Percentiles rank a stretch among this genome's conserved stretches.
phyloP scores from a whole-genome alignment of 257 asterid genomes.

The Solanum virginianum region DNA sequence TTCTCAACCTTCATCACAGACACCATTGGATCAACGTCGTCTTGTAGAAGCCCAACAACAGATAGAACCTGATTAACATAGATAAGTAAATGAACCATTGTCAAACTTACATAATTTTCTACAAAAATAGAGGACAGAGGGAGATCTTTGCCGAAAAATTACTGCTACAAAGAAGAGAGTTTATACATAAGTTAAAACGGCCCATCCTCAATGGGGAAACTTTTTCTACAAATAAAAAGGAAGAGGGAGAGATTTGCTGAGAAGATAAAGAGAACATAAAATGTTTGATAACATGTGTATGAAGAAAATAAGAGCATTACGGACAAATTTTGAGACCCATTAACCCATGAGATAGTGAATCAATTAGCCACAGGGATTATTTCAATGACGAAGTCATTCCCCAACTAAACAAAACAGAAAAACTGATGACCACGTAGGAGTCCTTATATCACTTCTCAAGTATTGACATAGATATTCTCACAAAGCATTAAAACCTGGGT shows the following conservation, averaged over 20 bases:
- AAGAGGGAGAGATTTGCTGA: not conserved
- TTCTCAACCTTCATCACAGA: slow-evolving; percentile 99
- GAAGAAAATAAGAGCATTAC: not conserved
- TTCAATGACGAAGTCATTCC: not conserved
- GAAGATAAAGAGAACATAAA: not conserved
- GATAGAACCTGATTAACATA: slow-evolving; percentile 59
- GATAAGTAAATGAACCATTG: not conserved
- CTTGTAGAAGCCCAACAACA: slow-evolving; percentile 92
- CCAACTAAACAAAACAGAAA: not conserved
- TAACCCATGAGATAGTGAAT: not conserved
- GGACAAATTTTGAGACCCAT: not conserved
- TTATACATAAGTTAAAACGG: not conserved
- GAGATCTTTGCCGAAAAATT: not conserved
- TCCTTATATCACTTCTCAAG: not conserved
- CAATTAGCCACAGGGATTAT: not conserved
- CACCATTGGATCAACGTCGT: slow-evolving; percentile 93
- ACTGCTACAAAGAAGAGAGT: not conserved
- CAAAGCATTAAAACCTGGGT: not conserved
- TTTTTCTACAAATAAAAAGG: not conserved
- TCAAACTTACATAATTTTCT: not conserved
- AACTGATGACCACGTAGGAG: not conserved
- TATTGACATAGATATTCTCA: not conserved
- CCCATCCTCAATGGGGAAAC: not conserved
- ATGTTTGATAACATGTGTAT: not conserved
- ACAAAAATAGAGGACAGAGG: not conserved